Evolutionary conservation across 306 rosid species (phyloP).

Genomic region (Clitoria ternatea): DNA sequence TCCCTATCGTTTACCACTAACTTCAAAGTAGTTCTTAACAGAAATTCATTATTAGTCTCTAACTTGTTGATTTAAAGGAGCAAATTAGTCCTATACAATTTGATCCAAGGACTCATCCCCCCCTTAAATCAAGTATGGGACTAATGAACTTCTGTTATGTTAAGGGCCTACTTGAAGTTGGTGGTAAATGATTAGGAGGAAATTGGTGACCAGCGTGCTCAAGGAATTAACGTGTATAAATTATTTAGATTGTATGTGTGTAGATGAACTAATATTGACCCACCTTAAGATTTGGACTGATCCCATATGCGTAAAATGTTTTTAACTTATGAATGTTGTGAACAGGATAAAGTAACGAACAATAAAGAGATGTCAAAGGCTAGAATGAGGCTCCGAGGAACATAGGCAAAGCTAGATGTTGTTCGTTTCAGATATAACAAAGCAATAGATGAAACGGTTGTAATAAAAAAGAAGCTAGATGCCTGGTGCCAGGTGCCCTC

Average conservation of each 20-base stretch:
- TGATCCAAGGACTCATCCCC: no score
- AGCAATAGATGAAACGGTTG: conserved; percentile 39
- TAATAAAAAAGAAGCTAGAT: conserved; percentile 48
- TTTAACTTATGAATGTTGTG: background rate
- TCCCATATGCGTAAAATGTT: background rate
- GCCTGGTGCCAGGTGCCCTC: no score
- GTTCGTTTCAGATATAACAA: conserved; percentile 51
- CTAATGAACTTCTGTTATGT: no score
- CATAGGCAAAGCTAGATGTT: conserved; percentile 65
- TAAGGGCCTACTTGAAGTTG: no score
- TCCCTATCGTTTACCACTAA: no score
- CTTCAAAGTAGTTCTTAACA: no score
- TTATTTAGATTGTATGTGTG: background rate
- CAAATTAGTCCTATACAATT: no score
- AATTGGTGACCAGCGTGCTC: no score
- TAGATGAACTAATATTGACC: background rate
- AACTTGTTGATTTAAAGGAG: no score
- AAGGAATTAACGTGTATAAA: background rate
- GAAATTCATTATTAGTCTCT: no score
- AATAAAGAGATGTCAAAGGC: conserved; percentile 46
- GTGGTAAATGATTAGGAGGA: no score
- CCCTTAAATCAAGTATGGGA: no score
- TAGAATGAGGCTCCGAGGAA: conserved; percentile 65
- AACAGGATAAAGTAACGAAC: conserved; percentile 48
- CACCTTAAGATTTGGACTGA: background rate